These are phyloP conservation scores for Diplodia scrobiculata DNA, from an alignment of 2,329 filamentous ascomycete species.

Conservation along the genomic window DNA sequence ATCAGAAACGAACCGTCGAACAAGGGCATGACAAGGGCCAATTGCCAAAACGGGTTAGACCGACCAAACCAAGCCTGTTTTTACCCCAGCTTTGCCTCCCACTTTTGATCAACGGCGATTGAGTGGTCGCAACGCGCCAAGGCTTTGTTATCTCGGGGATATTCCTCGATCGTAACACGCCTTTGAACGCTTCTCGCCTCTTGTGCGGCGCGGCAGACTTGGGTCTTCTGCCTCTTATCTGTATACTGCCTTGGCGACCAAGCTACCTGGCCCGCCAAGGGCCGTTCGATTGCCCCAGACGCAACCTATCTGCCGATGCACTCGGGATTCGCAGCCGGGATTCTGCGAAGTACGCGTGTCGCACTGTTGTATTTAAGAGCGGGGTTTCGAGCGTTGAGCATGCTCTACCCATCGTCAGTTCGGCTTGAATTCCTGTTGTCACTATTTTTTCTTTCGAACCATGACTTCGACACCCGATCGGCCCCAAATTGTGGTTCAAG, in stretches of 20 bases:
- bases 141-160: constrained; percentile 5
- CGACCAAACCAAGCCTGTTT: neutral
- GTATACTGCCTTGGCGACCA: constrained; percentile 8
- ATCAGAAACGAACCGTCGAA: neutral
- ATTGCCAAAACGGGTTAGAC: constrained; percentile 8
- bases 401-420: neutral
- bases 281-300: neutral
- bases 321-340: constrained; percentile 8
- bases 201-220: neutral
- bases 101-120: constrained; percentile 3
- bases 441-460: neutral
- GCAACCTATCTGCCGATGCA: constrained; percentile 4
- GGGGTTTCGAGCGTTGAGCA: neutral
- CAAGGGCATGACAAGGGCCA: neutral
- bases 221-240: neutral
- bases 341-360: neutral
- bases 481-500: neutral
- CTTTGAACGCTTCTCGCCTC: neutral
- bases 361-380: constrained; percentile 8
- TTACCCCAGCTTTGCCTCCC: constrained; percentile 18
- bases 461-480: constrained; percentile 5
- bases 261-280: constrained; percentile 12
- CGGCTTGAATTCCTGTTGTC: neutral
- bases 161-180: neutral
- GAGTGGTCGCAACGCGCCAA: neutral